phyloP scores from a whole-genome alignment of 176 grass and related monocot species.

The Poa pratensis region DNA sequence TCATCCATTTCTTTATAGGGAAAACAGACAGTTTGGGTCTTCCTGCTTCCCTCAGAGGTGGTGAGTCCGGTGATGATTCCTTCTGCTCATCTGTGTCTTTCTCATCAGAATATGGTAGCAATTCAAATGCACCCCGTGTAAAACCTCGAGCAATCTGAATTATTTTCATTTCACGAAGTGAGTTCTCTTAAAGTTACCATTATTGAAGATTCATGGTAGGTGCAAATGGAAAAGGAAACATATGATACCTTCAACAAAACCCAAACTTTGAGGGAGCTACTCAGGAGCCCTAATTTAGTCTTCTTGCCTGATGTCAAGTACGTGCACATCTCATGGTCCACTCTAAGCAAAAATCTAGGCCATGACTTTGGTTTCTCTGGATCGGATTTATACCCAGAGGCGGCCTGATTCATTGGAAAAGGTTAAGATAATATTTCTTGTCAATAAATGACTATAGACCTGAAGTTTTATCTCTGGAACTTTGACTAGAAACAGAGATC shows the following conservation, averaged over 20 bases:
- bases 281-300: constrained; percentile 80
- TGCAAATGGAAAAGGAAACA: constrained; percentile 16
- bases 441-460: neutral
- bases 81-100: constrained; percentile 60
- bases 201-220: neutral
- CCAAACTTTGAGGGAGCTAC: constrained; percentile 88
- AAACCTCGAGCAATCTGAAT: constrained; percentile 70
- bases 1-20: constrained; percentile 88
- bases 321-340: constrained; percentile 82
- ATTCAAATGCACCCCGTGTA: constrained; percentile 65
- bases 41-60: constrained; percentile 35
- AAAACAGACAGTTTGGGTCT: constrained; percentile 69
- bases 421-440: constrained; percentile 33
- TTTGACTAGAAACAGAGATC: neutral
- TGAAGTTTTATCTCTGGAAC: neutral
- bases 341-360: constrained; percentile 73
- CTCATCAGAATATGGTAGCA: constrained; percentile 65
- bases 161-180: constrained; percentile 28
- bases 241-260: constrained; percentile 84
- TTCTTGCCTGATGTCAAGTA: constrained; percentile 84
- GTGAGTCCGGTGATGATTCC: constrained; percentile 44
- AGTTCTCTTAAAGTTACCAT: neutral
- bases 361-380: constrained; percentile 76
- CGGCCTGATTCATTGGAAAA: constrained; percentile 64
- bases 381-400: constrained; percentile 56